Evolutionary conservation across 768 basidiomycete species (phyloP).

Genomic region (Collybia sp.): DNA sequence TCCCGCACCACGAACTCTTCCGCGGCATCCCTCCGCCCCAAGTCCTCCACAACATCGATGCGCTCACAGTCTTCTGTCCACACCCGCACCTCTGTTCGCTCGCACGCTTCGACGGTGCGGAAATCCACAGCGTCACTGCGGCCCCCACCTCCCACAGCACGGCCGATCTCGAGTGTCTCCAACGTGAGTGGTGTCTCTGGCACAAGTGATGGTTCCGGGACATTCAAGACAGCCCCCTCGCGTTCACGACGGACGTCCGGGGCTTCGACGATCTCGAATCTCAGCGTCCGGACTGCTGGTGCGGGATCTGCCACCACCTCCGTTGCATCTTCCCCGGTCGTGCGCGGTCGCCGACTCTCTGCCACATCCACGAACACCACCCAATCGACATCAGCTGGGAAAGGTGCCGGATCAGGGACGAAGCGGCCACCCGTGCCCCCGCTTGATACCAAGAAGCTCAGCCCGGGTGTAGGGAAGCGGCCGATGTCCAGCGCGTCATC

Average conservation of each 20-base stretch:
- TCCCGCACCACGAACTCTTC: not conserved
- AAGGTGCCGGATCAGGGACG: conserved; percentile 10
- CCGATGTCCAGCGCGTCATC: conserved; percentile 15
- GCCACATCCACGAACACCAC: conserved; percentile 22
- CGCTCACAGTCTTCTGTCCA: conserved; percentile 13
- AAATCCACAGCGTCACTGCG: conserved; percentile 14
- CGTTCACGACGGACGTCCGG: not conserved
- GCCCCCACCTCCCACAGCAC: conserved; percentile 10
- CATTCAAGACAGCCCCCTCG: conserved; percentile 2
- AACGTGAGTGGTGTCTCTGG: conserved; percentile 31
- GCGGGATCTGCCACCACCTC: not conserved
- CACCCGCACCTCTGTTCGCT: conserved; percentile 11
- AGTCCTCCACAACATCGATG: conserved; percentile 28
- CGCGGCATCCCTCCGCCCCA: conserved; percentile 12
- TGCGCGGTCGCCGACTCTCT: conserved; percentile 26
- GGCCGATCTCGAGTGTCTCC: conserved; percentile 12
- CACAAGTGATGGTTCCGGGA: not conserved
- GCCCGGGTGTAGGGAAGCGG: conserved; percentile 17
- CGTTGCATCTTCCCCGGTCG: conserved; percentile 7
- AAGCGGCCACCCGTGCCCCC: conserved; percentile 27
- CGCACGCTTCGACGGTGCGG: conserved; percentile 25
- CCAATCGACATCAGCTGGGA: conserved; percentile 10
- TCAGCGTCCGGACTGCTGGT: conserved; percentile 14
- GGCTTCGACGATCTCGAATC: conserved; percentile 17
- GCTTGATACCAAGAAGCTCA: conserved; percentile 25